Percentiles rank a stretch among this genome's conserved stretches.
Conservation (phyloP, 192 early-diverging fungal genomes). For the Entomortierella chlamydospora region DNA sequence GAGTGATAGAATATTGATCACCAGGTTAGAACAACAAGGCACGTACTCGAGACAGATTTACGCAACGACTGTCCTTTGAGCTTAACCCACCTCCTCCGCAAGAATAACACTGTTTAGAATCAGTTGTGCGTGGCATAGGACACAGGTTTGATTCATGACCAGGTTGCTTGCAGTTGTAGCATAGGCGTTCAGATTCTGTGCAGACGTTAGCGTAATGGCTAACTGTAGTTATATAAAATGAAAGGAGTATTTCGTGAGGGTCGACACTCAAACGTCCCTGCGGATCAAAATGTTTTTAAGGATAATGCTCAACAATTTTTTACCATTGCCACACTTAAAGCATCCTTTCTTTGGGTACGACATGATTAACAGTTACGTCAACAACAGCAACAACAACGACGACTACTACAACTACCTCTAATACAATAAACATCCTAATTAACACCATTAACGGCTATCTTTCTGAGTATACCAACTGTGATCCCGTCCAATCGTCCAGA, state of each 20-base stretch:
- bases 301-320: background rate
- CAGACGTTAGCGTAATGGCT: slow-evolving; percentile 66
- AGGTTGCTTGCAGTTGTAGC: slow-evolving; percentile 68
- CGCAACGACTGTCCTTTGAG: too few species aligned
- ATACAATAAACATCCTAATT: too few species aligned
- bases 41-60: too few species aligned
- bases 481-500: too few species aligned
- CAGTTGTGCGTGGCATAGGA: slow-evolving; percentile 58
- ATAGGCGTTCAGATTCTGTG: slow-evolving; percentile 63
- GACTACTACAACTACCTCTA: background rate
- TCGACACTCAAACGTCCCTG: background rate
- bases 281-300: background rate
- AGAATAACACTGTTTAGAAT: slow-evolving; percentile 63
- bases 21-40: too few species aligned
- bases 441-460: too few species aligned
- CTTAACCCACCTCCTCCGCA: slow-evolving; percentile 63
- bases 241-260: background rate
- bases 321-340: slow-evolving; percentile 71
- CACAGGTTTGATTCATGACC: slow-evolving; percentile 65
- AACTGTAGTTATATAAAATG: slow-evolving; percentile 22
- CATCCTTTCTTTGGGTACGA: slow-evolving; percentile 61
- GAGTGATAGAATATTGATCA: too few species aligned
- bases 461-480: too few species aligned
- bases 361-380: slow-evolving; percentile 22
- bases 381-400: background rate